Evolutionary conservation across 257 asterid genomes (phyloP).

Genomic region (Penstemon newberryi): DNA sequence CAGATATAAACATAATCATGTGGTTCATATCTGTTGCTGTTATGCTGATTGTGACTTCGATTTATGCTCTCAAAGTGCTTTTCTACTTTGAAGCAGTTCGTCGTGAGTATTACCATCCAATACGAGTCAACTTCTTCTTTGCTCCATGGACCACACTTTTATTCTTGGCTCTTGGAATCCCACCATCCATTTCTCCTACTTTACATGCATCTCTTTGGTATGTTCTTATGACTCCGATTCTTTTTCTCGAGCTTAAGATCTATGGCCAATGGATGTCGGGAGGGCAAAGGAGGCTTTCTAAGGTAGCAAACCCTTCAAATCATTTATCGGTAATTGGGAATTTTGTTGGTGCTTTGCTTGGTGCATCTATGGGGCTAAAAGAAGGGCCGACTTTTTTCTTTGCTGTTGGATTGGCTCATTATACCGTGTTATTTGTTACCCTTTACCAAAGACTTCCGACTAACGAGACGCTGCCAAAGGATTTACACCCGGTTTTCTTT

Average conservation of each 20-base stretch:
- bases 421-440: slow-evolving; percentile 58
- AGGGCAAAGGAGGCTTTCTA: slow-evolving; percentile 65
- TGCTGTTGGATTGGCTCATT: slow-evolving; percentile 70
- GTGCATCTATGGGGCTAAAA: slow-evolving; percentile 67
- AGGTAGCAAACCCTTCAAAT: slow-evolving; percentile 71
- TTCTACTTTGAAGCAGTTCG: slow-evolving; percentile 80
- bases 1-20: slow-evolving; percentile 43
- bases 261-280: slow-evolving; percentile 87
- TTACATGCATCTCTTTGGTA: slow-evolving; percentile 51
- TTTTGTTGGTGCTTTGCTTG: slow-evolving; percentile 71
- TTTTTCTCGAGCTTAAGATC: slow-evolving; percentile 56
- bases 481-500: too few relatives aligned
- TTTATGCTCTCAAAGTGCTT: slow-evolving; percentile 47
- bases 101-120: slow-evolving; percentile 70
- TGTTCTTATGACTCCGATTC: slow-evolving; percentile 56
- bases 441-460: too few relatives aligned
- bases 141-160: slow-evolving; percentile 71
- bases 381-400: slow-evolving; percentile 76
- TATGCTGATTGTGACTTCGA: slow-evolving; percentile 28
- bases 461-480: too few relatives aligned
- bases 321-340: slow-evolving; percentile 68
- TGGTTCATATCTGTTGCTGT: slow-evolving; percentile 59
- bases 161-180: slow-evolving; percentile 57
- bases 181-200: slow-evolving; percentile 42
- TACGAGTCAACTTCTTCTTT: slow-evolving; percentile 73